A percentile compares a stretch with the other conserved stretches of the same genome.
Conservation (phyloP, 1,284 basidiomycete species). For the Coniferiporia weirii region DNA sequence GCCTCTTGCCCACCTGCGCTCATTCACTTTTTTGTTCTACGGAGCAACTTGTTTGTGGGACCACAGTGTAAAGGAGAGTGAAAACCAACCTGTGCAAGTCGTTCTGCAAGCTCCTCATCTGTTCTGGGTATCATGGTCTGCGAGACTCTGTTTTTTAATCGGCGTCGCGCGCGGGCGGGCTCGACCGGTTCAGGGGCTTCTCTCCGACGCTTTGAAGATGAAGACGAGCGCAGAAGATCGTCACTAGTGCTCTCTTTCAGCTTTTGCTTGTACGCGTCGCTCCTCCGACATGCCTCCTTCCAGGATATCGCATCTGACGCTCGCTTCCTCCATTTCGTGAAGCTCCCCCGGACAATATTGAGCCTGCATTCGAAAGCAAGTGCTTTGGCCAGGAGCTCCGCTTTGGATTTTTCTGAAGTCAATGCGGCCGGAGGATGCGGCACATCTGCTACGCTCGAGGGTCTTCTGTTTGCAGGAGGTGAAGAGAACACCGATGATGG, state of each 20-base stretch:
- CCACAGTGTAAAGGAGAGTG: background rate
- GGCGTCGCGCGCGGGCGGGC: constrained; percentile 32
- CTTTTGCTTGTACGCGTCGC: constrained; percentile 54
- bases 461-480: background rate
- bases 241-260: constrained; percentile 27
- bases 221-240: constrained; percentile 1
- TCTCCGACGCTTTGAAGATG: constrained; percentile 24
- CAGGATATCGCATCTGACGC: constrained; percentile 43
- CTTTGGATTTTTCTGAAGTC: background rate
- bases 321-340: constrained; percentile 41
- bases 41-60: constrained; percentile 17
- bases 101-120: constrained; percentile 58
- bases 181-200: constrained; percentile 23
- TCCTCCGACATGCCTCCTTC: constrained; percentile 52
- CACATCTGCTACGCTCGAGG: background rate
- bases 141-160: constrained; percentile 43
- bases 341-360: constrained; percentile 30
- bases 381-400: constrained; percentile 25
- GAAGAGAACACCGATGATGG: background rate
- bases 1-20: constrained; percentile 62
- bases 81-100: constrained; percentile 57
- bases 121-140: constrained; percentile 46
- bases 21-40: constrained; percentile 65
- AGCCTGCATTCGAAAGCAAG: constrained; percentile 34
- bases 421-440: background rate